Percentiles rank a stretch among this genome's conserved stretches.
These are phyloP conservation scores for Calonectria pseudoreteaudii DNA, from an alignment of 2,329 filamentous ascomycete genomes.

Conservation along the genomic window DNA sequence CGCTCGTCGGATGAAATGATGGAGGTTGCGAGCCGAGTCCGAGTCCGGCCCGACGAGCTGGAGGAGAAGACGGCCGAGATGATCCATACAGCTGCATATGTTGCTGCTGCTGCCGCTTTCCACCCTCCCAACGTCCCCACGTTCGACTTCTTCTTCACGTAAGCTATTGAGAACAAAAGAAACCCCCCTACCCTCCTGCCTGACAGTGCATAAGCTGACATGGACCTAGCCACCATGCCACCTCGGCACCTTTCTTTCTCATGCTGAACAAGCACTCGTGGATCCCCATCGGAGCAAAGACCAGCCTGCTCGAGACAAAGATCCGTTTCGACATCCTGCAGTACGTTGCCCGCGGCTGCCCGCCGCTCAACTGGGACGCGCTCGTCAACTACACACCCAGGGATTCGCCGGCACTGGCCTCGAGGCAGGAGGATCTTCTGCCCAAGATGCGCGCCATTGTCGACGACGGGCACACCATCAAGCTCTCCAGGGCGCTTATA, in stretches of 20 bases:
- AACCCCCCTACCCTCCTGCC: not conserved
- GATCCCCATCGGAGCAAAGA: slow-evolving; percentile 70
- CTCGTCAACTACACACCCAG: slow-evolving; percentile 71
- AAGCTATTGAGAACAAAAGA: slow-evolving; percentile 36
- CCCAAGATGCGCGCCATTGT: slow-evolving; percentile 59
- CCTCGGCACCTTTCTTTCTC: slow-evolving; percentile 78
- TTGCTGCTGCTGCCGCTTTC: slow-evolving; percentile 68
- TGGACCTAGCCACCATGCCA: slow-evolving; percentile 77
- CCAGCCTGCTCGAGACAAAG: slow-evolving; percentile 84
- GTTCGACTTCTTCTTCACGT: slow-evolving; percentile 83
- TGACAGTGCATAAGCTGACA: slow-evolving; percentile 13
- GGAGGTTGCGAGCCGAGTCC: slow-evolving; percentile 68
- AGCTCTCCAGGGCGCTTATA: slow-evolving; percentile 77
- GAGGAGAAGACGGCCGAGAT: slow-evolving; percentile 70
- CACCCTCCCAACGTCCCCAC: slow-evolving; percentile 73
- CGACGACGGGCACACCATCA: slow-evolving; percentile 87
- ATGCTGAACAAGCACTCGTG: slow-evolving; percentile 71
- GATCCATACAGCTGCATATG: slow-evolving; percentile 71
- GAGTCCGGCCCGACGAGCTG: slow-evolving; percentile 67
- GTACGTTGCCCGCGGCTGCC: slow-evolving; percentile 77
- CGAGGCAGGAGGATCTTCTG: slow-evolving; percentile 62
- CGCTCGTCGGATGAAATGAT: slow-evolving; percentile 74
- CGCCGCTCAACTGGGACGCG: slow-evolving; percentile 69
- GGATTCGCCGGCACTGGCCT: slow-evolving; percentile 55
- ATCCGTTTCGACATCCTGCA: slow-evolving; percentile 78